Evolutionary conservation across 805 yeast genomes (phyloP).

Genomic region (Pichia eremophila): DNA sequence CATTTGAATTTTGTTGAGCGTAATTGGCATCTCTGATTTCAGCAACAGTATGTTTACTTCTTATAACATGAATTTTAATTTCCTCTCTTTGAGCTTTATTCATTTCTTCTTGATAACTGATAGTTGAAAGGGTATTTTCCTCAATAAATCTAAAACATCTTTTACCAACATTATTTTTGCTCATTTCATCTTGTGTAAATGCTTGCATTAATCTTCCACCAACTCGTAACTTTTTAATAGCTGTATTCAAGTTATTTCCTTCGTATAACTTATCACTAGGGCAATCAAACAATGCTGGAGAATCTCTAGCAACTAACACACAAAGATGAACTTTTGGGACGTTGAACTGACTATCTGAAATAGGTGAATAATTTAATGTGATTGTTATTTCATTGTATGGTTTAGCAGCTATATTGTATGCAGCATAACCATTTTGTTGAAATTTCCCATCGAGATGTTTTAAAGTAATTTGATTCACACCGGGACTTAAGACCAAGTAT

Average conservation of each 20-base stretch:
- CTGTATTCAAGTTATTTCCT: conserved; percentile 59
- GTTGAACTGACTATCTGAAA: conserved; percentile 24
- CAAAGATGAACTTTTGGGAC: conserved; percentile 80
- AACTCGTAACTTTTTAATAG: conserved; percentile 63
- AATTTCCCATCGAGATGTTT: conserved; percentile 34
- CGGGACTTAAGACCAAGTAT: conserved; percentile 48
- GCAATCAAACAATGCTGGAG: conserved; percentile 61
- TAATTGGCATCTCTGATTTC: conserved; percentile 68
- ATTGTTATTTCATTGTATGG: conserved; percentile 12
- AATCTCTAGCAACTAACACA: conserved; percentile 66
- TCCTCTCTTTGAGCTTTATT: conserved; percentile 36
- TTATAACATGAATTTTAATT: conserved; percentile 71
- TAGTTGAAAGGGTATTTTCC: conserved; percentile 45
- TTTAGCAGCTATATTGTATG: conserved; percentile 8
- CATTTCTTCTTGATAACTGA: conserved; percentile 35
- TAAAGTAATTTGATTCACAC: conserved; percentile 50
- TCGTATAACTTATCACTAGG: conserved; percentile 47
- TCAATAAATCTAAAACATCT: conserved; percentile 72
- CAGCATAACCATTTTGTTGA: conserved; percentile 26
- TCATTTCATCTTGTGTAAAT: conserved; percentile 84
- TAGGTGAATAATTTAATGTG: conserved; percentile 41
- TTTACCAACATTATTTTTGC: conserved; percentile 65
- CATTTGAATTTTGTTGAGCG: conserved; percentile 81
- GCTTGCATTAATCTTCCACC: conserved; percentile 89
- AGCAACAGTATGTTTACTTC: conserved; percentile 54